Evolutionary conservation across 768 basidiomycete species (phyloP).

Genomic region (Cystofilobasidium macerans): DNA sequence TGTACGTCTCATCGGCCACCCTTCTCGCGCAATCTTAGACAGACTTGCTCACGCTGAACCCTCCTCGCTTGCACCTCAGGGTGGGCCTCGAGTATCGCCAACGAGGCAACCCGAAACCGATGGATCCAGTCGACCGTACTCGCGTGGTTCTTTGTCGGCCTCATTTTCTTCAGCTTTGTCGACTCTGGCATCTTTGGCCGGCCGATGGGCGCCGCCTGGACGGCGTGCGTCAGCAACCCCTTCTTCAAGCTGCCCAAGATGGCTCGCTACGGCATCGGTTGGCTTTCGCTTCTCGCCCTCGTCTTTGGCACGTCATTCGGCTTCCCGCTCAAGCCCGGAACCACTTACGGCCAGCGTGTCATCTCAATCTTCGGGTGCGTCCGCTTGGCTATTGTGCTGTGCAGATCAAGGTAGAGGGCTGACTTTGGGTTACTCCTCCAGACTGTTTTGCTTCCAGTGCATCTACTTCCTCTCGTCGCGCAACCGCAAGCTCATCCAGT

Average conservation of each 20-base stretch:
- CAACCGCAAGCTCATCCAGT: constrained; percentile 56
- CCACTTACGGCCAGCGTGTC: constrained; percentile 62
- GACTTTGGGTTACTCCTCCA: too few relatives aligned
- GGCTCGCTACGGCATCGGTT: constrained; percentile 56
- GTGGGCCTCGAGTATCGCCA: constrained; percentile 16
- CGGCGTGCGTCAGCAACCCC: constrained; percentile 50
- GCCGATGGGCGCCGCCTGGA: constrained; percentile 65
- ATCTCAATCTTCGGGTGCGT: constrained; percentile 59
- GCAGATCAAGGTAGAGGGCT: too few relatives aligned
- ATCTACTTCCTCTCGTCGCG: constrained; percentile 60
- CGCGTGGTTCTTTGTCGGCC: constrained; percentile 63
- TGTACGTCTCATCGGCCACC: too few relatives aligned
- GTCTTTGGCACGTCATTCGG: constrained; percentile 82
- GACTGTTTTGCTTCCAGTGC: constrained; percentile 62
- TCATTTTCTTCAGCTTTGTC: constrained; percentile 40
- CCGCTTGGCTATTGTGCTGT: too few relatives aligned
- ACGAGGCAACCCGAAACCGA: constrained; percentile 5
- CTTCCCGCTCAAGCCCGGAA: constrained; percentile 46
- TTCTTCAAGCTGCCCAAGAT: constrained; percentile 51
- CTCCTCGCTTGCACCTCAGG: not conserved
- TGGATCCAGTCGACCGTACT: constrained; percentile 60
- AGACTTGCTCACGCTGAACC: not conserved
- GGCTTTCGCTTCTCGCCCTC: constrained; percentile 63
- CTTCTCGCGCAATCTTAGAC: too few relatives aligned
- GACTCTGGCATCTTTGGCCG: constrained; percentile 25